These are phyloP conservation scores for Ulmus americana DNA, from an alignment of 331 rosid genomes.

Conservation along the genomic window DNA sequence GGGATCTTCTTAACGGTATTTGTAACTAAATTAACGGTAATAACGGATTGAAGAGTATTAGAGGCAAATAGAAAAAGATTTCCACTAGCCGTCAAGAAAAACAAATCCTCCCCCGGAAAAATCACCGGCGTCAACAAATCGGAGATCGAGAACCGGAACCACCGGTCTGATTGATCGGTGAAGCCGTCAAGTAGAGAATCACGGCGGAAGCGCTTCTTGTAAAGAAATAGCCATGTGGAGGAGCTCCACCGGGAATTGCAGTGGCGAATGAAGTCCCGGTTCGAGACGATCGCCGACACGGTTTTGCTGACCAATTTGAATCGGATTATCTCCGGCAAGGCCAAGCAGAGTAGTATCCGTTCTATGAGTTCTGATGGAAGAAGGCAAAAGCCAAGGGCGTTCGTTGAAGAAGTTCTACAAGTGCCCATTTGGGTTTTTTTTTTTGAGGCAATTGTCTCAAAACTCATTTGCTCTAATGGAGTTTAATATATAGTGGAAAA, in stretches of 20 bases:
- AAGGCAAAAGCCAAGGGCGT: slow-evolving; percentile 50
- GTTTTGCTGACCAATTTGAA: slow-evolving; percentile 46
- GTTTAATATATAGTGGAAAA: neutral
- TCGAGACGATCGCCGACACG: slow-evolving; percentile 37
- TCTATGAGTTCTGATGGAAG: slow-evolving; percentile 59
- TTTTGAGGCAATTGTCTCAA: neutral
- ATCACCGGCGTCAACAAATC: slow-evolving; percentile 39
- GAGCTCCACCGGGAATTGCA: slow-evolving; percentile 40
- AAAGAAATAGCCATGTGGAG: slow-evolving; percentile 58
- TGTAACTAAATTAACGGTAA: slow-evolving; percentile 45
- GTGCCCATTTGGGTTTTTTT: slow-evolving; percentile 31
- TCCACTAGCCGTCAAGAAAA: slow-evolving; percentile 46
- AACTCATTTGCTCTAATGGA: neutral
- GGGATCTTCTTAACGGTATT: slow-evolving; percentile 49
- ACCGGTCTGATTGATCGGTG: slow-evolving; percentile 48
- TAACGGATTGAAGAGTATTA: slow-evolving; percentile 37
- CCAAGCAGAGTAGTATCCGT: slow-evolving; percentile 41
- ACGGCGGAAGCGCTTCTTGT: slow-evolving; percentile 60
- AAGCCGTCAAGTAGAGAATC: slow-evolving; percentile 53
- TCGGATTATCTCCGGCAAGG: slow-evolving; percentile 46
- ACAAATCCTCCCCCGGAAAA: slow-evolving; percentile 45
- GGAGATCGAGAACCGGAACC: slow-evolving; percentile 48
- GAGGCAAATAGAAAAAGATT: slow-evolving; percentile 56
- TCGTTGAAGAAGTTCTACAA: slow-evolving; percentile 33
- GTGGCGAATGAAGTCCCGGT: slow-evolving; percentile 40